Evolutionary conservation across 179 eudicot genomes (phyloP).

Genomic region (Corrigiola litoralis): DNA sequence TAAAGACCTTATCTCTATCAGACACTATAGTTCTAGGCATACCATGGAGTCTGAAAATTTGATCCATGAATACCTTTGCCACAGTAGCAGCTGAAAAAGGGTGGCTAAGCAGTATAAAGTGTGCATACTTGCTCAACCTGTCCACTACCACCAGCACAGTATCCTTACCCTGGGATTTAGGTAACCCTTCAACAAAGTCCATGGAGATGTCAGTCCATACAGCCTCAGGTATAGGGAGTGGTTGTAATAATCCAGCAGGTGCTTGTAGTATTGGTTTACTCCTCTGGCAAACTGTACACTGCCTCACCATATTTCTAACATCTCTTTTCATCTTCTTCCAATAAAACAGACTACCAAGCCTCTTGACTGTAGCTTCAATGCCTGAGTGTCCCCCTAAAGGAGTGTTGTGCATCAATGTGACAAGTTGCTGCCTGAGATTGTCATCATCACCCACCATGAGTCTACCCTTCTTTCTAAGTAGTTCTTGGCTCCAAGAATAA

Average conservation of each 20-base stretch:
- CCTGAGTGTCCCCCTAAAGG: conserved; percentile 7
- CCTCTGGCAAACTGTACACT: neutral
- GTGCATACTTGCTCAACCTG: neutral
- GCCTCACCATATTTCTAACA: neutral
- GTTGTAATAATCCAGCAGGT: neutral
- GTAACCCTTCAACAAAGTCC: conserved; percentile 1
- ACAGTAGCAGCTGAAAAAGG: neutral
- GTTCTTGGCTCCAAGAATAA: neutral
- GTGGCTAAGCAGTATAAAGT: neutral
- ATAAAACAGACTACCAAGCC: neutral
- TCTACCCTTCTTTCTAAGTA: neutral
- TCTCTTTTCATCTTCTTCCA: neutral
- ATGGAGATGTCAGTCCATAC: neutral
- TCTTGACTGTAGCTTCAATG: neutral
- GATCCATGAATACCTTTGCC: neutral
- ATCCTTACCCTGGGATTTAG: neutral
- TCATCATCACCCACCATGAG: neutral
- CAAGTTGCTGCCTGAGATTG: neutral
- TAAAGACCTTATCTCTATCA: neutral
- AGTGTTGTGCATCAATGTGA: neutral
- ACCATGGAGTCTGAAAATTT: neutral
- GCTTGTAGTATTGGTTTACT: neutral
- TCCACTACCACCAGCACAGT: neutral
- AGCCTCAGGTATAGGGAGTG: neutral
- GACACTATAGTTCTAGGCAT: neutral